Conservation (phyloP, 768 basidiomycete genomes). For the Gloeophyllum trabeum region DNA sequence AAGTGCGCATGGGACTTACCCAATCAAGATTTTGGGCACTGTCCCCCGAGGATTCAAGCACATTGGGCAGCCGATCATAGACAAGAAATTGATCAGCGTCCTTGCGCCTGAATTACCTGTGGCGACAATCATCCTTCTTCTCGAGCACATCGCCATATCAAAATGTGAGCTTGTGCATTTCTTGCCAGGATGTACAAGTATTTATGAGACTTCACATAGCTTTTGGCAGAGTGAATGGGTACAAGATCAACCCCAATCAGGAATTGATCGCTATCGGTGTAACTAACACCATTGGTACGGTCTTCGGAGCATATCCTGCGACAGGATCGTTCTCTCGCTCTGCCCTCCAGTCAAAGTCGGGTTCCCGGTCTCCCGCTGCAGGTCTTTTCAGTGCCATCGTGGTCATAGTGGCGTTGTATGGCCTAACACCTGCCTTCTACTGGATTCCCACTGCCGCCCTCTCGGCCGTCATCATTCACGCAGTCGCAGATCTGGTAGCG, state of each 20-base stretch:
- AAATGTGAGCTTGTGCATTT: slow-evolving; percentile 48
- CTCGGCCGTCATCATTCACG: slow-evolving; percentile 90
- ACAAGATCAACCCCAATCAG: slow-evolving; percentile 90
- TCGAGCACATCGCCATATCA: slow-evolving; percentile 97
- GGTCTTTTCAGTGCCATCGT: slow-evolving; percentile 79
- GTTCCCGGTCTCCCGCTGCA: slow-evolving; percentile 90
- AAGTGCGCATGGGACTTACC: slow-evolving; percentile 51
- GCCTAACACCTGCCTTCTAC: slow-evolving; percentile 85
- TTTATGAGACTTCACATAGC: slow-evolving; percentile 29
- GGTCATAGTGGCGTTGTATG: slow-evolving; percentile 91
- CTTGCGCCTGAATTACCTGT: slow-evolving; percentile 71
- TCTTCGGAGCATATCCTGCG: slow-evolving; percentile 89
- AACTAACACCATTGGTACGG: slow-evolving; percentile 81
- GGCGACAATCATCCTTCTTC: slow-evolving; percentile 78
- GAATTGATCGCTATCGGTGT: slow-evolving; percentile 98
- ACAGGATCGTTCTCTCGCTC: slow-evolving; percentile 99
- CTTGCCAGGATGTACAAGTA: background rate
- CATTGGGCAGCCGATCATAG: slow-evolving; percentile 35
- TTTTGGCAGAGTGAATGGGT: slow-evolving; percentile 90
- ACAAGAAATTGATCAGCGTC: slow-evolving; percentile 42
- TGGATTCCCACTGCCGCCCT: slow-evolving; percentile 78
- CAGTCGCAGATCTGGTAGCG: slow-evolving; percentile 81
- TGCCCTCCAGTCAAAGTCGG: slow-evolving; percentile 90
- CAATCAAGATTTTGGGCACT: slow-evolving; percentile 71
- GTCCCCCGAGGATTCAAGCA: slow-evolving; percentile 80